Conservation (phyloP, 352 stramenopile species). For the Globisporangium sylvaticum region DNA sequence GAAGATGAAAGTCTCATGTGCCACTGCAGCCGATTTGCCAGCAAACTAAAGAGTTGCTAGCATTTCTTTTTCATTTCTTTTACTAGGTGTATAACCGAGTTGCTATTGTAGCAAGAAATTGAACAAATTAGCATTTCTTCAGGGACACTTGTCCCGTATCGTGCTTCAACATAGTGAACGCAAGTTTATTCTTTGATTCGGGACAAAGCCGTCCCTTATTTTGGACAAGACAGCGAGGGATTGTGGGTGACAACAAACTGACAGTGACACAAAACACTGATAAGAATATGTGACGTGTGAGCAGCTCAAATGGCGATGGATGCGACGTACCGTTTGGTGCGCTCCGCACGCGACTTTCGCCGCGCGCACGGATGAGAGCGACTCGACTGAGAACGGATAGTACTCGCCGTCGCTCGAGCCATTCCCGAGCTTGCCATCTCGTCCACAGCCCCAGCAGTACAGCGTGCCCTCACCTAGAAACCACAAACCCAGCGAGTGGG, state of each 20-base stretch:
- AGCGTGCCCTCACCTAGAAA: constrained; percentile 46
- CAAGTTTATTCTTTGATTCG: neutral
- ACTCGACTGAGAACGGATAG: constrained; percentile 39
- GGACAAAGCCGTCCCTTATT: neutral
- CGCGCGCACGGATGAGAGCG: constrained; percentile 54
- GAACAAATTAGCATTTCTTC: too few relatives aligned
- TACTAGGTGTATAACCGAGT: too few relatives aligned
- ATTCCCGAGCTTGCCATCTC: constrained; percentile 68
- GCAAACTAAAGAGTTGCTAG: too few relatives aligned
- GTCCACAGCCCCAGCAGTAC: constrained; percentile 66
- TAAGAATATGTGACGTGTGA: constrained; percentile 17
- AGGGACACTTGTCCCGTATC: neutral
- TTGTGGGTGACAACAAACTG: constrained; percentile 44
- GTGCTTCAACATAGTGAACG: neutral
- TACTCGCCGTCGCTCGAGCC: constrained; percentile 53
- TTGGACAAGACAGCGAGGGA: constrained; percentile 22
- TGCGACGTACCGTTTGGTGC: constrained; percentile 49
- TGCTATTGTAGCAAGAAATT: too few relatives aligned
- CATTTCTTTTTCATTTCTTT: too few relatives aligned
- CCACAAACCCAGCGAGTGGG: neutral
- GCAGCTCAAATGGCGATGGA: neutral
- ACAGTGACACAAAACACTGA: too few relatives aligned
- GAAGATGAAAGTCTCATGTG: neutral
- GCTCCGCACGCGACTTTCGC: constrained; percentile 46
- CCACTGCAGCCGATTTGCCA: too few relatives aligned